These are phyloP conservation scores for Groenewaldozyma sp. DNA, from an alignment of 1,139 yeast genomes.

Conservation along the genomic window DNA sequence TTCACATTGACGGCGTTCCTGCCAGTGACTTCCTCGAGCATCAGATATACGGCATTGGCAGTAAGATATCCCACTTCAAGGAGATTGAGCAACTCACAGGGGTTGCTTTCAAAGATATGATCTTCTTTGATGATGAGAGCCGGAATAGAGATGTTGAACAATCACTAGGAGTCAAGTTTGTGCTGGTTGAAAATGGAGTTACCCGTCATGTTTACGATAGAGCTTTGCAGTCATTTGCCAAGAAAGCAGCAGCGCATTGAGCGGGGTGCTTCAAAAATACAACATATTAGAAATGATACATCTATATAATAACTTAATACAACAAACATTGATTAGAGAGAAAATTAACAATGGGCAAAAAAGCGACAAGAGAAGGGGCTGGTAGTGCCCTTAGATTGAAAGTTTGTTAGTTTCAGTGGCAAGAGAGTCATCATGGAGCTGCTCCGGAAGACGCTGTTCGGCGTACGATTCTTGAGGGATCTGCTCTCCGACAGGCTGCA, in stretches of 20 bases:
- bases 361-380: too few relatives aligned
- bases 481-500: too few relatives aligned
- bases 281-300: too few relatives aligned
- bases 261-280: too few relatives aligned
- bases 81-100: constrained; percentile 39
- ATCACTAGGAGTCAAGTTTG: constrained; percentile 51
- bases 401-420: background rate
- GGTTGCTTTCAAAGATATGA: constrained; percentile 42
- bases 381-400: too few relatives aligned
- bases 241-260: constrained; percentile 16
- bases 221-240: too few relatives aligned
- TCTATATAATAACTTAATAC: too few relatives aligned
- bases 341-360: too few relatives aligned
- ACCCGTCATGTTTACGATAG: constrained; percentile 30
- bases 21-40: constrained; percentile 41
- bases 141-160: constrained; percentile 56
- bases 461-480: too few relatives aligned
- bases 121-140: constrained; percentile 61
- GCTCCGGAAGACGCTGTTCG: too few relatives aligned
- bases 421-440: too few relatives aligned
- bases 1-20: constrained; percentile 42
- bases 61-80: constrained; percentile 52
- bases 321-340: too few relatives aligned
- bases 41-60: constrained; percentile 58
- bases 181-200: constrained; percentile 45